Evolutionary conservation across 345 rosid species (phyloP).

Genomic region (Populus tremula): DNA sequence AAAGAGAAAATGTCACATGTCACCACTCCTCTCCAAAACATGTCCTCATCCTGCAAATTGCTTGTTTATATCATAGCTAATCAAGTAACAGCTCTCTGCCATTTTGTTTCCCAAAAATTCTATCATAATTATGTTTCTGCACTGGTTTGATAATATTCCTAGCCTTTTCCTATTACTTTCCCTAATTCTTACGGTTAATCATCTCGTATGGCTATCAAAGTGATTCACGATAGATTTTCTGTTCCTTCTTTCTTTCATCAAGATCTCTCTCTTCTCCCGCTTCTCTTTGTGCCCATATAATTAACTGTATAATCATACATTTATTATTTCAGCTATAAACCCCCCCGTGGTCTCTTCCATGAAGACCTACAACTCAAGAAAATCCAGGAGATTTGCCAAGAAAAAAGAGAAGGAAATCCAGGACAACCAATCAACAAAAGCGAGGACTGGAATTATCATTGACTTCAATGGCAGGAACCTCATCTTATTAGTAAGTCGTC

Average conservation of each 20-base stretch:
- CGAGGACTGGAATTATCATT: conserved; percentile 9
- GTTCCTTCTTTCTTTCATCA: no score
- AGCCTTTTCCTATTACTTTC: conserved; percentile 15
- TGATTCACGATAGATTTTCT: conserved; percentile 21
- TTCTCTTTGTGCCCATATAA: neutral
- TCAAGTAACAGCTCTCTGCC: conserved; percentile 30
- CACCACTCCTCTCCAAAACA: conserved; percentile 33
- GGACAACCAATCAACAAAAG: conserved; percentile 18
- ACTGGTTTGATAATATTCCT: neutral
- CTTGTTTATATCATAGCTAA: conserved; percentile 1
- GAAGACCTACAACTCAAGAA: neutral
- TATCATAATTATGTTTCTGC: conserved; percentile 12
- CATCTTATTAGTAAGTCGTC: conserved; percentile 10
- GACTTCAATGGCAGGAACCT: conserved; percentile 11
- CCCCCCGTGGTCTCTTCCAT: neutral
- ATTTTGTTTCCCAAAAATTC: conserved; percentile 20
- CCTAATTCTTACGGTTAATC: conserved; percentile 26
- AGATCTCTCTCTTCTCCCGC: neutral
- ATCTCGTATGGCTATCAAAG: conserved; percentile 20
- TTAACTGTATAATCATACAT: conserved; percentile 3
- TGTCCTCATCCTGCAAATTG: conserved; percentile 46
- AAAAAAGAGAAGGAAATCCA: conserved; percentile 14
- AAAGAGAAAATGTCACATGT: conserved; percentile 53
- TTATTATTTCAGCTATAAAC: neutral
- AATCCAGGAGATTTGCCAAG: no score